Conservation (phyloP, 1,284 basidiomycete species). For the Ganoderma resinaceum region DNA sequence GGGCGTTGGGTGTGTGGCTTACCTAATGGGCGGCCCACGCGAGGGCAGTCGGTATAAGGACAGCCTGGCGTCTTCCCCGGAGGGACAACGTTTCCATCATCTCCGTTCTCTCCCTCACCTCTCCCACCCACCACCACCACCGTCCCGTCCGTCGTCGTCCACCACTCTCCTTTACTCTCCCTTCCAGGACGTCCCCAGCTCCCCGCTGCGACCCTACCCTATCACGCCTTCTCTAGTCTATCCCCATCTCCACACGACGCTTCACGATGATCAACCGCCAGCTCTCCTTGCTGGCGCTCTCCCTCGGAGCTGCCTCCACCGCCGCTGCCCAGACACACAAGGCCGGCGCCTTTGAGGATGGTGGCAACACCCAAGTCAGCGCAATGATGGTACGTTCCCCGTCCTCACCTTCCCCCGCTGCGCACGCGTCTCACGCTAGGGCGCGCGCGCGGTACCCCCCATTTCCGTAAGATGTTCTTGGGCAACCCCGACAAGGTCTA, state of each 20-base stretch:
- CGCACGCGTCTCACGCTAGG: conserved; percentile 9
- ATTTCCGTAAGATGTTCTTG: conserved; percentile 47
- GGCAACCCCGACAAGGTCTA: conserved; percentile 52
- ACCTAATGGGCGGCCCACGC: conserved; percentile 24
- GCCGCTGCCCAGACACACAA: conserved; percentile 36
- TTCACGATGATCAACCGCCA: conserved; percentile 38
- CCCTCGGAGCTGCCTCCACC: conserved; percentile 34
- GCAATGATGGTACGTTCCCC: conserved; percentile 52
- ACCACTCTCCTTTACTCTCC: conserved; percentile 36
- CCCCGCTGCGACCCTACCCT: conserved; percentile 14
- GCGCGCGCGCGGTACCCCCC: not conserved
- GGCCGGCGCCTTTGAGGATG: conserved; percentile 51
- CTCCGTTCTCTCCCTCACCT: conserved; percentile 15
- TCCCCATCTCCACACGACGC: conserved; percentile 15
- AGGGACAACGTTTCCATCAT: conserved; percentile 26
- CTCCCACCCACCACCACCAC: conserved; percentile 22
- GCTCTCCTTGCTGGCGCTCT: conserved; percentile 39
- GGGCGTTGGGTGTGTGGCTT: conserved; percentile 14
- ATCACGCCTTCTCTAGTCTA: conserved; percentile 3
- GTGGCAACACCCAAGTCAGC: conserved; percentile 55
- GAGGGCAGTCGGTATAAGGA: conserved; percentile 25
- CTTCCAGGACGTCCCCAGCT: conserved; percentile 19
- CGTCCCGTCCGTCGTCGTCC: conserved; percentile 25
- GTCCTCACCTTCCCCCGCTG: not conserved
- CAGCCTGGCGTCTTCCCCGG: conserved; percentile 18